Base-by-base conservation (phyloP, 2,329 filamentous ascomycete species). In the Alternaria gansuensis region DNA sequence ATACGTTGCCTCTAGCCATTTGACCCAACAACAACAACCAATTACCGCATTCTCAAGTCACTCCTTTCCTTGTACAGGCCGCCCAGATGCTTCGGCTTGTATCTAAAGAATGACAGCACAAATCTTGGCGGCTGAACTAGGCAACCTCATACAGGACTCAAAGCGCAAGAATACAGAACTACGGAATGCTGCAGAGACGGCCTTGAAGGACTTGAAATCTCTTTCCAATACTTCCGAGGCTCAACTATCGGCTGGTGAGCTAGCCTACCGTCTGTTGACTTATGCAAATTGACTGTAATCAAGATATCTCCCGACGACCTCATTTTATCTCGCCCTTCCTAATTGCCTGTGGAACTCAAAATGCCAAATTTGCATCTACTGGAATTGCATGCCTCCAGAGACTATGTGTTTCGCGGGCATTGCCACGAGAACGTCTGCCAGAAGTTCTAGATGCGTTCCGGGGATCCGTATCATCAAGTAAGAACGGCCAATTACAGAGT, bases 271-370 rank as follows among this genome's bases (percentile, higher is more conserved):
- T 40, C 41, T 17, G 10, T 28, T 8, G 29, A 4, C 10, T 8
- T 13, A 21, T 28, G 14, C 17, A 8, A 49, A 34, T 58, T 65
- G 40, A 68, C 51, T 2, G 21, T 7, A 26, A 59, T 67, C 65
- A 73, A 97, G 95, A 97, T 79, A 86, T 99, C 60, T 87, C 89
- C 54, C 88, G 92, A 71, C 89, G 88, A 67, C 84, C 90, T 57
- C 88, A 90, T 73, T 98, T 99, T 78, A 89, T 94, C 59, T 93
- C 94, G 66, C 95, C 95, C 2, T 98, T 99, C 74, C 86, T 99
- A 63, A 89, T 98, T 74, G 94, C 95, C 26, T 99, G 95, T 75
- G 87, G 88, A 50, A 95, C 93, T 63, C 92, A 90, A 68, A 96
- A 97, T 85, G 85, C 89, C 63, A 97, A 95, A 75, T 93, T 97